Base-by-base conservation (phyloP, 2,329 filamentous ascomycete species). In the Paradendryphiella salina region DNA sequence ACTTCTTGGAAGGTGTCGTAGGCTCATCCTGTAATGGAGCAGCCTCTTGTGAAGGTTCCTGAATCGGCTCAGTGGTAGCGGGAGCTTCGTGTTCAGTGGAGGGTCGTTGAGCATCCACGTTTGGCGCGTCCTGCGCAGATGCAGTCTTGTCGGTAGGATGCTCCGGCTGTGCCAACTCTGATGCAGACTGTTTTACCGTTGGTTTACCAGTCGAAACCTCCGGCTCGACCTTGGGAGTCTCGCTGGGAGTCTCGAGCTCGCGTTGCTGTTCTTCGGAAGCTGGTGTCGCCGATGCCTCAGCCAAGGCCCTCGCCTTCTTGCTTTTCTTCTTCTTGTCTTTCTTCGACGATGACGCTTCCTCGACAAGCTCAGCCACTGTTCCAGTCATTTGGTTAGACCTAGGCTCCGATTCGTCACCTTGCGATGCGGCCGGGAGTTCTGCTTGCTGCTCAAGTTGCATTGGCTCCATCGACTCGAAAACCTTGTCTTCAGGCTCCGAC, bases 1-100 rank as follows among this genome's bases (percentile, higher is more conserved):
- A 74, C 55, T 78, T 80, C 54, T 76, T 74, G 50, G 74, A 77
- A 39, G 66, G 61, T 11, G 38, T 33, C 10, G 44, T 18, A 21
- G 38, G 26, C 14, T 56, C 56, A 9, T 51, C 46, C 5, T 35
- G 45, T 1, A 15, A 13, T 9, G 33, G 23, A 6, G 32, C 20
- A 21, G 18, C 13, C n/a, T 35, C 44, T 21, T 45, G 38, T 29
- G 32, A 28, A 7, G 26, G 20, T 29, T 61, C 50, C 1, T 36
- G 32, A 10, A 49, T 14, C 3, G 48, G 46, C 20, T 53, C 41
- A n/a, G 18, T 10, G 8, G 32, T 29, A 11, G 11, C 23, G 5
- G 47, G 15, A 23, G 18, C n/a, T 17, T 17, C 31, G 4, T 8
- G 32, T 10, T 39, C 34, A 15, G 20, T 10, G 4, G 36, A 9